phyloP scores from a whole-genome alignment of 2,329 filamentous ascomycete genomes.

The Colletotrichum sp. region DNA sequence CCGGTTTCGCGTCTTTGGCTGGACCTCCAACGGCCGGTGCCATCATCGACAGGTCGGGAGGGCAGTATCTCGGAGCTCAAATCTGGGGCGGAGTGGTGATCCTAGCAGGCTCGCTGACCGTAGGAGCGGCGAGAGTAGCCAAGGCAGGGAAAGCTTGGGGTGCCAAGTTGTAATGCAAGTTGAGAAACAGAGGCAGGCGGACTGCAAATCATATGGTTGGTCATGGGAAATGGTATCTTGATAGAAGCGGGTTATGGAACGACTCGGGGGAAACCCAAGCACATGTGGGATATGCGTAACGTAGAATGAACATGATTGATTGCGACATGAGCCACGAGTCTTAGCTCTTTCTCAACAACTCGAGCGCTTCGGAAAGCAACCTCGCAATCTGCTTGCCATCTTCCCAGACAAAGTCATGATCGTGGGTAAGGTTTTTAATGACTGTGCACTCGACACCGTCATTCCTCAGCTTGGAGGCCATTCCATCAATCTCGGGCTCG shows the following conservation, averaged over 20 bases:
- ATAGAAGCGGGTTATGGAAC: background rate
- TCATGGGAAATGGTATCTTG: constrained; percentile 1
- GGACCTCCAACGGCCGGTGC: constrained; percentile 50
- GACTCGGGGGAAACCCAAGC: background rate
- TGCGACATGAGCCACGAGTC: background rate
- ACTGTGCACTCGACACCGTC: constrained; percentile 38
- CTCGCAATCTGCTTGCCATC: constrained; percentile 61
- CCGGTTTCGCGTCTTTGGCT: constrained; percentile 47
- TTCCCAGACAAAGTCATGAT: constrained; percentile 70
- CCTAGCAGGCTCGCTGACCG: constrained; percentile 33
- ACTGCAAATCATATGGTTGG: background rate
- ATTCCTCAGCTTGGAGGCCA: constrained; percentile 52
- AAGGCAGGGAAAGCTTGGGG: constrained; percentile 40
- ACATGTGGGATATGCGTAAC: background rate
- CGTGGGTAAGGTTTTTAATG: constrained; percentile 53
- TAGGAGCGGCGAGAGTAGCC: constrained; percentile 37
- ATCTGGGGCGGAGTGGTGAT: constrained; percentile 51
- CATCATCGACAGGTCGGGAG: constrained; percentile 46
- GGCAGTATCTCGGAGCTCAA: constrained; percentile 48
- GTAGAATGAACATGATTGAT: background rate
- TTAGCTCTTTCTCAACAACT: background rate
- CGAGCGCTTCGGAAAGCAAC: constrained; percentile 40
- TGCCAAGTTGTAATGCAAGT: constrained; percentile 36
- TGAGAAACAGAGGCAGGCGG: background rate
- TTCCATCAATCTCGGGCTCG: constrained; percentile 61